These are phyloP conservation scores for Myriangium duriaei DNA, from an alignment of 2,329 filamentous ascomycete species.

Conservation along the genomic window DNA sequence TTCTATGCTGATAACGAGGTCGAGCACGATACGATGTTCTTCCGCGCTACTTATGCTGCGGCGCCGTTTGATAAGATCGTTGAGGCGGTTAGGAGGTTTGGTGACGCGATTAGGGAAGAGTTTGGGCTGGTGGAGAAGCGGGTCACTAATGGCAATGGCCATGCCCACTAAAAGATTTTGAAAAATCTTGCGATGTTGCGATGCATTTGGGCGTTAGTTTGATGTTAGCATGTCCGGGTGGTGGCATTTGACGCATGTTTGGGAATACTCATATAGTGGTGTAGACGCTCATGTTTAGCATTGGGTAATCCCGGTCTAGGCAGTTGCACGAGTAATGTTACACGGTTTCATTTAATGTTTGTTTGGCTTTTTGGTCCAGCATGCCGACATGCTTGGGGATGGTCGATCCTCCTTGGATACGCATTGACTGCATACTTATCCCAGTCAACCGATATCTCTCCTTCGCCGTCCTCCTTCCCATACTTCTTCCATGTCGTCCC, in stretches of 20 bases:
- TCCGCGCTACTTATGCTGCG: constrained; percentile 80
- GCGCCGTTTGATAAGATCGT: constrained; percentile 45
- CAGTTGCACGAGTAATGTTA: too few species aligned
- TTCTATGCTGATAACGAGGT: constrained; percentile 64
- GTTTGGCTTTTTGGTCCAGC: too few species aligned
- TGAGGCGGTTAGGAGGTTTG: constrained; percentile 50
- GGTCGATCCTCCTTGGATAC: too few species aligned
- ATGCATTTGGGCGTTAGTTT: too few species aligned
- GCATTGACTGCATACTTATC: too few species aligned
- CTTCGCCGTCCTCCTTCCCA: neutral
- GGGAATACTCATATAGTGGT: too few species aligned
- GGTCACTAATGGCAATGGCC: constrained; percentile 7
- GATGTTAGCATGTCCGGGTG: neutral
- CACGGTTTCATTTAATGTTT: too few species aligned
- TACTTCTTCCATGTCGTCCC: neutral
- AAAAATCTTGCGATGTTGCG: too few species aligned
- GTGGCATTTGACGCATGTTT: neutral
- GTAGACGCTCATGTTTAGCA: too few species aligned
- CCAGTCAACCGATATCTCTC: too few species aligned
- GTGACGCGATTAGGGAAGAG: constrained; percentile 53
- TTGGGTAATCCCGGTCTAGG: too few species aligned
- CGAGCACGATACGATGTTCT: constrained; percentile 56
- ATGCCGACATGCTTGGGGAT: too few species aligned
- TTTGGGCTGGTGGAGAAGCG: constrained; percentile 35
- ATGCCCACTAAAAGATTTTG: constrained; percentile 2